Evolutionary conservation across 805 yeast species (phyloP).

Genomic region (Torulaspora delbrueckii): DNA sequence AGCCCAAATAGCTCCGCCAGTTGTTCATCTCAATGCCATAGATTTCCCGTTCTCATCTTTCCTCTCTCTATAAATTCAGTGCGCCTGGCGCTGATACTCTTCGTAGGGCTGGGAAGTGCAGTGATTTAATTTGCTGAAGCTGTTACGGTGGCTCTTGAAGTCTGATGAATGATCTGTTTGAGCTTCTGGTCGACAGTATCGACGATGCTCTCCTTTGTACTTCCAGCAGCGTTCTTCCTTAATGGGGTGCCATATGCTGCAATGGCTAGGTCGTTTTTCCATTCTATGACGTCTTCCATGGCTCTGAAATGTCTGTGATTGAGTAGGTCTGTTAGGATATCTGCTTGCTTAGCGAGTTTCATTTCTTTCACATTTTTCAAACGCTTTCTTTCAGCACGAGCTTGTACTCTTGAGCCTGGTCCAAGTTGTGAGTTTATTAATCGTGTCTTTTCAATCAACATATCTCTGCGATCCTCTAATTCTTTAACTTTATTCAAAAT

Average conservation of each 20-base stretch:
- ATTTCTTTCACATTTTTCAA: constrained; percentile 17
- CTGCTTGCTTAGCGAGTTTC: constrained; percentile 24
- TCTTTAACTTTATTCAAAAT: constrained; percentile 21
- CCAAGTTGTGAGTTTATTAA: constrained; percentile 13
- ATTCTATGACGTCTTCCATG: constrained; percentile 22
- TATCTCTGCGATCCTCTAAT: constrained; percentile 32
- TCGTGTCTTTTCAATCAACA: constrained; percentile 19
- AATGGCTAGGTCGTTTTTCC: constrained; percentile 29
- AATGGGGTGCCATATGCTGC: constrained; percentile 24
- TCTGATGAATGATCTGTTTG: constrained; percentile 18
- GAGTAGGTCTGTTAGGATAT: constrained; percentile 23
- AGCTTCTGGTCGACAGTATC: constrained; percentile 34
- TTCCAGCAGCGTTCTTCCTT: constrained; percentile 25
- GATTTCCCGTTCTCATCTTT: background rate
- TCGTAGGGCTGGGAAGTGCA: too few species aligned
- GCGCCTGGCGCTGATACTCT: background rate
- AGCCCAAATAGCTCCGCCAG: background rate
- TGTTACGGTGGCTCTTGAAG: constrained; percentile 13
- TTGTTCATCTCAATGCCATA: background rate
- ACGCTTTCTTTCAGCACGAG: constrained; percentile 25
- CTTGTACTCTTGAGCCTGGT: constrained; percentile 22
- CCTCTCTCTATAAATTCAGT: background rate
- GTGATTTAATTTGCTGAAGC: constrained; percentile 6
- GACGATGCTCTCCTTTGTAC: constrained; percentile 27
- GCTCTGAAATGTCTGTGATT: constrained; percentile 23